These are phyloP conservation scores for Fusarium penzigii DNA, from an alignment of 2,329 filamentous ascomycete genomes.

Conservation along the genomic window DNA sequence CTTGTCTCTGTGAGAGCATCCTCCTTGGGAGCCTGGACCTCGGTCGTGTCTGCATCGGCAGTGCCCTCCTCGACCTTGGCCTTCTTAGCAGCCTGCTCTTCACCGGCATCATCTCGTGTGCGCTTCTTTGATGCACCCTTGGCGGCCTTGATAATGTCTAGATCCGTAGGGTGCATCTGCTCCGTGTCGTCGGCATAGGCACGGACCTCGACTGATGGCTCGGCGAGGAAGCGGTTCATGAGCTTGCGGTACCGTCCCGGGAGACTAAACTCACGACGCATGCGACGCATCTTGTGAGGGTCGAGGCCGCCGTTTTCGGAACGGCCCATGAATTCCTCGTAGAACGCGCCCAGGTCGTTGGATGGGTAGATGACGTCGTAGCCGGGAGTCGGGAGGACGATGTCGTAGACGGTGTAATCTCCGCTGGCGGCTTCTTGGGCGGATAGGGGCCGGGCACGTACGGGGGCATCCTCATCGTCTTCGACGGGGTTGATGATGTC, in stretches of 20 bases:
- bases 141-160: conserved; percentile 63
- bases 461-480: conserved; percentile 45
- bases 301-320: conserved; percentile 76
- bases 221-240: conserved; percentile 68
- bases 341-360: conserved; percentile 83
- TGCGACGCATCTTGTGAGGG: conserved; percentile 82
- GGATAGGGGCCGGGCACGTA: conserved; percentile 70
- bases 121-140: conserved; percentile 20
- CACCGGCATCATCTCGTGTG: conserved; percentile 16
- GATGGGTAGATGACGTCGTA: conserved; percentile 85
- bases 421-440: conserved; percentile 77
- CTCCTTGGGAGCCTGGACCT: conserved; percentile 7
- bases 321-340: conserved; percentile 81
- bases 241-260: conserved; percentile 87
- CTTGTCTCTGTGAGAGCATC: conserved; percentile 4
- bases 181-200: conserved; percentile 70
- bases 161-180: conserved; percentile 87
- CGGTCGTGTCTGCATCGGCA: conserved; percentile 16
- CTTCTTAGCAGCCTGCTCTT: conserved; percentile 26
- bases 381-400: conserved; percentile 90
- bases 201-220: conserved; percentile 68
- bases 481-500: conserved; percentile 44
- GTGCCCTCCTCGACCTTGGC: conserved; percentile 24
- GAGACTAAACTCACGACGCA: conserved; percentile 84
- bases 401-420: conserved; percentile 77